These are phyloP conservation scores for Lachancea cidri DNA, from an alignment of 805 yeast genomes.

Conservation along the genomic window DNA sequence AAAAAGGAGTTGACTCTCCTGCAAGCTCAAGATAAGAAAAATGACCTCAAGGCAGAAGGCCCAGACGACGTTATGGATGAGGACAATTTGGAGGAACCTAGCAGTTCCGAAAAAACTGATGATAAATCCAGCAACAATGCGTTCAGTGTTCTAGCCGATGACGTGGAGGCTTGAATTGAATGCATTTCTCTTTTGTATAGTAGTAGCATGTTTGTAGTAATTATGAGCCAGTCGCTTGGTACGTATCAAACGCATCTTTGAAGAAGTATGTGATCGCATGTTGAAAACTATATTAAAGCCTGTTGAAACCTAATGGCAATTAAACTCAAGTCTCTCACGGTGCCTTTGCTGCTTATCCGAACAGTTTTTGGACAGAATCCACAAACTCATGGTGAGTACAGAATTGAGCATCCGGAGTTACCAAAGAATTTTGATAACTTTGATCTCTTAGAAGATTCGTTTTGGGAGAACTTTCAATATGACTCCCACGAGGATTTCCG, in stretches of 20 bases:
- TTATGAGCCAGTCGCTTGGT: no score
- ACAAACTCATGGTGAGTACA: constrained; percentile 1
- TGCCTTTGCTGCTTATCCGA: not conserved
- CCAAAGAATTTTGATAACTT: constrained; percentile 34
- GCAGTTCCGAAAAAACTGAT: constrained; percentile 9
- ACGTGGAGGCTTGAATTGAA: constrained; percentile 24
- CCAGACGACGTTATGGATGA: constrained; percentile 22
- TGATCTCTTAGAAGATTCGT: constrained; percentile 38
- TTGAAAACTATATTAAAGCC: no score
- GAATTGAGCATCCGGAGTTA: constrained; percentile 31
- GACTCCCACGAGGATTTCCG: constrained; percentile 36
- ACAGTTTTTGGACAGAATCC: constrained; percentile 1
- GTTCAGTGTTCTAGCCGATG: constrained; percentile 30
- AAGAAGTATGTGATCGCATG: no score
- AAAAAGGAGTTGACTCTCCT: constrained; percentile 26
- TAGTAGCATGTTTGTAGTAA: not conserved
- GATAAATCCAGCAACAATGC: constrained; percentile 16
- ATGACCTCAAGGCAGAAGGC: constrained; percentile 19
- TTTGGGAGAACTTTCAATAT: constrained; percentile 60
- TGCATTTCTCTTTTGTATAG: not conserved
- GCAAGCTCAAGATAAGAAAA: constrained; percentile 11
- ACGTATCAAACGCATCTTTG: no score
- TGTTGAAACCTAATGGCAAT: not conserved
- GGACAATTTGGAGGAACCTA: constrained; percentile 13
- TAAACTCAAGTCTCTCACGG: not conserved